These are phyloP conservation scores for Fremontodendron californicum DNA, from an alignment of 345 rosid species.

Conservation along the genomic window DNA sequence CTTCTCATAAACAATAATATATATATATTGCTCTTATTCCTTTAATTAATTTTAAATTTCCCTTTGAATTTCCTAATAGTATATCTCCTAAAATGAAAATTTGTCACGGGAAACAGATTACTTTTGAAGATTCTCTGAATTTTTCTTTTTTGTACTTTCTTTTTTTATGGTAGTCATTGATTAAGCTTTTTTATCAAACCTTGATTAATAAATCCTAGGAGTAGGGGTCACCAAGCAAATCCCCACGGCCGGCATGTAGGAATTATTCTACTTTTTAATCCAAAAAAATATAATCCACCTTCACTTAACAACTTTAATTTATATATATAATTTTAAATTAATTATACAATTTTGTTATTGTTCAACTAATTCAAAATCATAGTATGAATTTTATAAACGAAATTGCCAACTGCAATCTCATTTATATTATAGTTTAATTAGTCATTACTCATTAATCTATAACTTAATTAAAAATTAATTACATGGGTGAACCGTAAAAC, in stretches of 20 bases:
- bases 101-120: neutral
- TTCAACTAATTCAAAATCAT: conserved; percentile 1
- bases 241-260: conserved; percentile 23
- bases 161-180: neutral
- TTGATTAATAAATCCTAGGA: neutral
- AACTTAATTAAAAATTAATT: too few species aligned
- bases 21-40: too few species aligned
- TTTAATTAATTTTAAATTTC: neutral
- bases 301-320: neutral
- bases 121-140: neutral
- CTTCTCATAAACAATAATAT: too few species aligned
- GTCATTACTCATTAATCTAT: too few species aligned
- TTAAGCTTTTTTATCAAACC: conserved; percentile 27
- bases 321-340: neutral
- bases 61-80: neutral
- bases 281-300: neutral
- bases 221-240: conserved; percentile 2
- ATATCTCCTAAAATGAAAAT: neutral
- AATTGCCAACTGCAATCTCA: conserved; percentile 9
- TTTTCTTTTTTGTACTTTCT: neutral
- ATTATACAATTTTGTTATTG: neutral
- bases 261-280: neutral
- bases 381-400: neutral
- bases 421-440: neutral
- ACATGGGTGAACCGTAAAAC: too few species aligned